Conservation (phyloP, 2,329 filamentous ascomycete genomes). For the Gnomoniopsis sp. region DNA sequence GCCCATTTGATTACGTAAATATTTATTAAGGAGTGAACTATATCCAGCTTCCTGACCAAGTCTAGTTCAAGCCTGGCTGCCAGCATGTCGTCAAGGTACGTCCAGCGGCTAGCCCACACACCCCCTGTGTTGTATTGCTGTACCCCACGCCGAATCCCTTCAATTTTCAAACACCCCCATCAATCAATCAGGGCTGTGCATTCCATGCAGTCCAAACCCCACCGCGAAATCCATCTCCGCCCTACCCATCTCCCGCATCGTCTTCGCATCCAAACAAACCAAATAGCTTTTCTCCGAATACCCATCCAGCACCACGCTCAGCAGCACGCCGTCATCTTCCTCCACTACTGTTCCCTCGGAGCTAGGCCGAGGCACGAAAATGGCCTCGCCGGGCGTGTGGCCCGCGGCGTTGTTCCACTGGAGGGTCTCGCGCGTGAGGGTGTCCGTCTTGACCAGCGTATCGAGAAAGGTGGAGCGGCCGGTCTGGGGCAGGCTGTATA, state of each 20-base stretch:
- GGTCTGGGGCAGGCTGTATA: slow-evolving; percentile 55
- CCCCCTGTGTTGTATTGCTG: no score
- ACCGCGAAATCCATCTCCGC: slow-evolving; percentile 61
- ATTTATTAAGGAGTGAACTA: no score
- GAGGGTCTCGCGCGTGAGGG: slow-evolving; percentile 44
- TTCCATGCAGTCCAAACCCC: slow-evolving; percentile 63
- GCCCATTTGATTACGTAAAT: no score
- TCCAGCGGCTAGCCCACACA: no score
- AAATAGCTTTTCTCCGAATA: slow-evolving; percentile 58
- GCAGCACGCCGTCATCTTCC: slow-evolving; percentile 34
- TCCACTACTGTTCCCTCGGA: no score
- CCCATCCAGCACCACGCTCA: slow-evolving; percentile 60
- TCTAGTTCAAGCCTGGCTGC: no score
- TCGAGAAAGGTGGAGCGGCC: slow-evolving; percentile 61
- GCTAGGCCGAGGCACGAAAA: slow-evolving; percentile 57
- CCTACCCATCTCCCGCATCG: slow-evolving; percentile 60
- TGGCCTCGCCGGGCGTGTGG: slow-evolving; percentile 66
- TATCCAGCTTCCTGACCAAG: no score
- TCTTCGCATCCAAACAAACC: slow-evolving; percentile 60
- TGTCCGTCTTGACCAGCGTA: slow-evolving; percentile 63
- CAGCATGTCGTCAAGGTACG: no score
- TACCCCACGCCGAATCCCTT: neutral
- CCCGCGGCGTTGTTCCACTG: slow-evolving; percentile 56
- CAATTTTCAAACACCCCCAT: neutral
- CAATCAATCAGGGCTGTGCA: slow-evolving; percentile 31